These are phyloP conservation scores for Ogataea dorogensis DNA, from an alignment of 805 yeast genomes.

Conservation along the genomic window DNA sequence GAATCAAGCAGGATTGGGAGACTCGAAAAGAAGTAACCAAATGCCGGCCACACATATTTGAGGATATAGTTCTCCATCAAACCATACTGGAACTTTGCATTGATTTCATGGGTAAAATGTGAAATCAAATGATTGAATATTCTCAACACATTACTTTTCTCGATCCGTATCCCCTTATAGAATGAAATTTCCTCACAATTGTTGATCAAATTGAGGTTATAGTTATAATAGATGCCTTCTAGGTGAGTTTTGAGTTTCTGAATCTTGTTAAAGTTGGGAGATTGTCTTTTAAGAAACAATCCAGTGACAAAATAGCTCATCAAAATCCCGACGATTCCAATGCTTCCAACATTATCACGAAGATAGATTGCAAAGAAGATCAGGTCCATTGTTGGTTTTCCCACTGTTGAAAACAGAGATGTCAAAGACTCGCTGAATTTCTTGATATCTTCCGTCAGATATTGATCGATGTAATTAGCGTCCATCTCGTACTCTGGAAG, in stretches of 20 bases:
- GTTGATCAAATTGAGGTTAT: slow-evolving; percentile 78
- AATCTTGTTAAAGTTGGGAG: slow-evolving; percentile 84
- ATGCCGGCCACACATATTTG: slow-evolving; percentile 92
- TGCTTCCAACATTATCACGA: slow-evolving; percentile 79
- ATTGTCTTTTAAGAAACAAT: slow-evolving; percentile 60
- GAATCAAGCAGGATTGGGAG: slow-evolving; percentile 72
- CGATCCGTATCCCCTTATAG: slow-evolving; percentile 83
- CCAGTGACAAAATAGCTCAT: slow-evolving; percentile 81
- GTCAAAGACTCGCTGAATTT: slow-evolving; percentile 80
- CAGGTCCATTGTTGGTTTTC: slow-evolving; percentile 87
- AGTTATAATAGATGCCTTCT: slow-evolving; percentile 87
- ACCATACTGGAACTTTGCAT: slow-evolving; percentile 66
- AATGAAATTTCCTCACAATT: slow-evolving; percentile 94
- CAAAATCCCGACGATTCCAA: slow-evolving; percentile 82
- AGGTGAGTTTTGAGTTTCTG: slow-evolving; percentile 70
- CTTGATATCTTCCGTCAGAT: slow-evolving; percentile 80
- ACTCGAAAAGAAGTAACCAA: slow-evolving; percentile 89
- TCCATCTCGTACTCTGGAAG: slow-evolving; percentile 34
- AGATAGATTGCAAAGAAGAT: slow-evolving; percentile 81
- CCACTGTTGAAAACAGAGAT: slow-evolving; percentile 81
- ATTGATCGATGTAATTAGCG: slow-evolving; percentile 75
- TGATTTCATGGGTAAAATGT: slow-evolving; percentile 37
- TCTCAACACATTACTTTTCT: slow-evolving; percentile 60
- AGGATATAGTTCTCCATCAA: slow-evolving; percentile 81
- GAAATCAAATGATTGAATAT: slow-evolving; percentile 54